Evolutionary conservation across 768 basidiomycete genomes (phyloP).

Genomic region (Collybia mongolica): DNA sequence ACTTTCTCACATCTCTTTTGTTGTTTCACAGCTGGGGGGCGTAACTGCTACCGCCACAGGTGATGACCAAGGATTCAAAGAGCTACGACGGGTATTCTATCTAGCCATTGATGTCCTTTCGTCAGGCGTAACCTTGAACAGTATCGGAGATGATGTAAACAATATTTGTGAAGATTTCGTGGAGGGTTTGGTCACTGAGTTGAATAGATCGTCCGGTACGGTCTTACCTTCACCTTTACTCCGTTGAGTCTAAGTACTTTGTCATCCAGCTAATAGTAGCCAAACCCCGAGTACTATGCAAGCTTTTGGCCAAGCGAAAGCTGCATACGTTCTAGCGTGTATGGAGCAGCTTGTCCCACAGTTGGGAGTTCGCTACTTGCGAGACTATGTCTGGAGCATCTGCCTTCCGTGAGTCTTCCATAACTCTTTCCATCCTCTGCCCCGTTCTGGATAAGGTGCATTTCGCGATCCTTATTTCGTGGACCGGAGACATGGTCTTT

Average conservation of each 20-base stretch:
- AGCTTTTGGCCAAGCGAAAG: slow-evolving; percentile 33
- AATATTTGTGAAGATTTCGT: slow-evolving; percentile 29
- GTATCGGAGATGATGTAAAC: slow-evolving; percentile 25
- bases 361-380: slow-evolving; percentile 51
- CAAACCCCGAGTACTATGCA: not conserved
- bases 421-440: slow-evolving; percentile 1
- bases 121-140: slow-evolving; percentile 24
- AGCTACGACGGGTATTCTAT: slow-evolving; percentile 76
- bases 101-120: slow-evolving; percentile 74
- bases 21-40: slow-evolving; percentile 80
- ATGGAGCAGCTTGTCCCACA: slow-evolving; percentile 77
- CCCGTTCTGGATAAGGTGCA: too few species aligned
- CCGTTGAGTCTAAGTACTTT: slow-evolving; percentile 1
- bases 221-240: not conserved
- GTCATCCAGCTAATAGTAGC: slow-evolving; percentile 7
- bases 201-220: slow-evolving; percentile 11
- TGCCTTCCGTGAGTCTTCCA: slow-evolving; percentile 59
- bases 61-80: slow-evolving; percentile 55
- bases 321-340: slow-evolving; percentile 68
- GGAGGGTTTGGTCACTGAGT: slow-evolving; percentile 14
- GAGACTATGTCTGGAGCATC: slow-evolving; percentile 54
- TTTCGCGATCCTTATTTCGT: not conserved
- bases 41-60: slow-evolving; percentile 45
- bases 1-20: slow-evolving; percentile 69
- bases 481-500: too few species aligned